Base-by-base conservation (phyloP, 2,329 filamentous ascomycete species). In the Phyllosticta citribraziliensis region DNA sequence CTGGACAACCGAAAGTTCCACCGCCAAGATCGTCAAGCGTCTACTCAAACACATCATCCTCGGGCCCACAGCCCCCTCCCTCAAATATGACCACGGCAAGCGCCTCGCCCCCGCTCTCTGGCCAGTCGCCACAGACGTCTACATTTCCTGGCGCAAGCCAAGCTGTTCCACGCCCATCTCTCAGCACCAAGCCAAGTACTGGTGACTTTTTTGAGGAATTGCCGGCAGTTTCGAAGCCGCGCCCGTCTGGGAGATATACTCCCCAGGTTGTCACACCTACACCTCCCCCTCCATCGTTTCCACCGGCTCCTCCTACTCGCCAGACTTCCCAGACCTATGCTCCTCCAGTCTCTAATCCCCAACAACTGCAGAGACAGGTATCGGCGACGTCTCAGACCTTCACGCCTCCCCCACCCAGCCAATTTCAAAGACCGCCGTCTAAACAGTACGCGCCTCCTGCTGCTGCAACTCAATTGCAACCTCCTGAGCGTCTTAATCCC, bases 21-120 rank as follows among this genome's bases (percentile, higher is more conserved):
- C 82, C 82, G 12, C 80, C 81, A 14, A 79, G 88, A 66, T 88
- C 80, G 66, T 84, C 81, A 64, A 89, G 87, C 70, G 80, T 86
- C 70, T 75, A 78, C 63, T 59, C 63, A 27, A 63, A 63, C 53
- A 63, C 67, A 14, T 50, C 64, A 56, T 67, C 63, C 10, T 64
- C 66, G 14, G 61, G 67, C 27, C 65, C 64, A 17, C 68, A 64
- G 11, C 68, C 68, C 8, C 67, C 69, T 8, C 60, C 66, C 4
- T 70, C 70, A n/a, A 71, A 63, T 61, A 68, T 70, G 63, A 70
- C 71, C n/a, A 65, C 66, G 17, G 63, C 72, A 19, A 73, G 68
- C 58, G 50, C 76, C 52, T 75, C 74, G n/a, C 74, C 75, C 14
- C 73, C 76, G 12, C 69, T 72, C 8, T 75, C 75, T 11, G 72